phyloP scores from a whole-genome alignment of 1,284 basidiomycete genomes.

The Leccinum ponderosum region DNA sequence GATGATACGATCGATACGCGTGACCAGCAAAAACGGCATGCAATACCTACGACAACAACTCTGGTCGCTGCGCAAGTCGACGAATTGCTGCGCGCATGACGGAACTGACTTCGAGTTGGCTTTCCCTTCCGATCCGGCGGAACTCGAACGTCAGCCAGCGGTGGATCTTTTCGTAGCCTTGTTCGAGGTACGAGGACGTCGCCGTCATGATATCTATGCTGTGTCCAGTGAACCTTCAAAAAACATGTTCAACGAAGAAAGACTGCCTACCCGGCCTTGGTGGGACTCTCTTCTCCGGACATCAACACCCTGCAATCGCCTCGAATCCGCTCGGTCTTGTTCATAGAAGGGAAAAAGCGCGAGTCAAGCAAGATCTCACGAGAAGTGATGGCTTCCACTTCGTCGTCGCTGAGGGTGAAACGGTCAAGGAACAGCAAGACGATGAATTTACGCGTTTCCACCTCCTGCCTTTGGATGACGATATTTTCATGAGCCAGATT shows the following conservation, averaged over 20 bases:
- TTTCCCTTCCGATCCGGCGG: constrained; percentile 75
- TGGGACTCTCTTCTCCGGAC: constrained; percentile 81
- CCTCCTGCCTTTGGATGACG: constrained; percentile 52
- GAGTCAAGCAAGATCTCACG: constrained; percentile 75
- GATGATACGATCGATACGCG: not conserved
- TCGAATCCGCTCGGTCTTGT: constrained; percentile 82
- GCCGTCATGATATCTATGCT: constrained; percentile 88
- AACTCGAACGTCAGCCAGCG: constrained; percentile 89
- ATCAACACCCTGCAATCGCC: constrained; percentile 85
- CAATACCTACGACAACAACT: constrained; percentile 70
- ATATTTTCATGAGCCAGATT: constrained; percentile 2
- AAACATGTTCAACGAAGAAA: not conserved
- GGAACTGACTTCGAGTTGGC: constrained; percentile 75
- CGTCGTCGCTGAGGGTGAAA: constrained; percentile 80
- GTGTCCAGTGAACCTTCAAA: constrained; percentile 3
- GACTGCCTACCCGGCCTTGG: constrained; percentile 72
- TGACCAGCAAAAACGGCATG: not conserved
- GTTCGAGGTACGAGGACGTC: constrained; percentile 82
- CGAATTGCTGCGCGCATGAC: constrained; percentile 74
- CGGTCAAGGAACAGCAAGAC: constrained; percentile 78
- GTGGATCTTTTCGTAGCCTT: constrained; percentile 87
- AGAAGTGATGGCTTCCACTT: constrained; percentile 74
- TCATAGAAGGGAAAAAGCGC: constrained; percentile 83
- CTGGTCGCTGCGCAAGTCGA: constrained; percentile 73
- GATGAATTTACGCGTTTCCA: constrained; percentile 72